Base-by-base conservation (phyloP, 768 basidiomycete species). In the Termitomyces sp. region DNA sequence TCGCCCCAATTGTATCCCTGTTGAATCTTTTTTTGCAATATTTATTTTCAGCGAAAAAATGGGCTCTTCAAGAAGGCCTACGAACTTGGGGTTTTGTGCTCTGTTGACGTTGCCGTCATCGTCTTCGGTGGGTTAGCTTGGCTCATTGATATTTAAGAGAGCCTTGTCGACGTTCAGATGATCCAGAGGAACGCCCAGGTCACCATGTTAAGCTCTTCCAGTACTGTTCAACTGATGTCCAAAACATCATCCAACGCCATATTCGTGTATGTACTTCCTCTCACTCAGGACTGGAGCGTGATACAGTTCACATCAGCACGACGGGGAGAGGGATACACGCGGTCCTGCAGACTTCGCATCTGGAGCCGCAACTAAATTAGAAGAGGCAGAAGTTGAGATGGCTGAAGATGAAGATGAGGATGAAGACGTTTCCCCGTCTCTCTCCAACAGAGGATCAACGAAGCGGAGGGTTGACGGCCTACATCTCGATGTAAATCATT, bases 31-130 rank as follows among this genome's bases (percentile, higher is more conserved):
- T 50, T 58, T 57, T 58, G 37, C 36, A 22, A 22, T 26, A 14
- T 9, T 27, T n/a, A 47, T 64, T 60, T 61, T 47, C 73, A 93
- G 91, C 83, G 91, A 66, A 92, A 93, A 77, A 90, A 90, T 60
- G 91, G 91, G 6, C 83, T 93, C 59, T 93, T 93, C 85, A 92
- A 93, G 72, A 93, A 92, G 67, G 91, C 91, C 0, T 92, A 92
- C 67, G 91, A 93, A 72, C 87, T 93, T 59, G 91, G 90, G 14
- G 91, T 93, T 2, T 81, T 93, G 42, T 93, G 91, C 70, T 90
- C 88, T 6, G 91, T 92, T 63, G 91, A 93, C 64, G 90, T 93
- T 46, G 89, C 89, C 5, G 90, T 93, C 68, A 88, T 93, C 67
- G 90, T 93, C 69, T 92, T 93, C 60, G 91, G 72, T 74, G 51